Evolutionary conservation across 2,329 filamentous ascomycete species (phyloP).

Genomic region (Colletotrichum simmondsii): DNA sequence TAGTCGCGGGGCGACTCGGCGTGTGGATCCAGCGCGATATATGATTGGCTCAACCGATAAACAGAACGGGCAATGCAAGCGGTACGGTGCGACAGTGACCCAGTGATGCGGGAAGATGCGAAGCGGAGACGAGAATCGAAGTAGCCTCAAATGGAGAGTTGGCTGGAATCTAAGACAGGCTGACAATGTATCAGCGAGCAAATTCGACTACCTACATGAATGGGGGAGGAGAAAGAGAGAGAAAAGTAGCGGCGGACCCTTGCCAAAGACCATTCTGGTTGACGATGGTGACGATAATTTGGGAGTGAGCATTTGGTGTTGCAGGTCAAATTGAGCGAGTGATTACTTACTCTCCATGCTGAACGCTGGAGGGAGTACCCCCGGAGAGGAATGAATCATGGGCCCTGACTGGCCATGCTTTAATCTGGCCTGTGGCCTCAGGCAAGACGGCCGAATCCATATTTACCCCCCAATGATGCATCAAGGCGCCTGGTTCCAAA

Average conservation of each 20-base stretch:
- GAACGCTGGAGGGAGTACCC: too few relatives aligned
- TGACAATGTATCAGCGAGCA: not conserved
- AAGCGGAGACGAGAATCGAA: not conserved
- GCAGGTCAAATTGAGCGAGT: not conserved
- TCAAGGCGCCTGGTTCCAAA: not conserved
- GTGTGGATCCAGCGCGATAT: not conserved
- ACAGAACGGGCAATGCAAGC: not conserved
- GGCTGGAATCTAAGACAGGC: not conserved
- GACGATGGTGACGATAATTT: not conserved
- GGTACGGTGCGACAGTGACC: not conserved
- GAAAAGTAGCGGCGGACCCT: not conserved
- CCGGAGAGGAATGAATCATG: conserved; percentile 23
- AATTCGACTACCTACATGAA: too few relatives aligned
- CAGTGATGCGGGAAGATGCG: conserved; percentile 13
- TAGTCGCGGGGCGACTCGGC: conserved; percentile 9
- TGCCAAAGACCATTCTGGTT: not conserved
- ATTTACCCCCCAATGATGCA: conserved; percentile 10
- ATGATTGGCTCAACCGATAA: conserved; percentile 7
- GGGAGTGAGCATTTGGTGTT: not conserved
- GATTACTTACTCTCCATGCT: too few relatives aligned
- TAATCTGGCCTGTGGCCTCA: not conserved
- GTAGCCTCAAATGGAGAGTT: not conserved
- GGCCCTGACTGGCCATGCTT: conserved; percentile 1
- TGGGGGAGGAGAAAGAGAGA: not conserved
- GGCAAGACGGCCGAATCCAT: not conserved